Evolutionary conservation across 768 basidiomycete genomes (phyloP).

Genomic region (Megacollybia marginata): DNA sequence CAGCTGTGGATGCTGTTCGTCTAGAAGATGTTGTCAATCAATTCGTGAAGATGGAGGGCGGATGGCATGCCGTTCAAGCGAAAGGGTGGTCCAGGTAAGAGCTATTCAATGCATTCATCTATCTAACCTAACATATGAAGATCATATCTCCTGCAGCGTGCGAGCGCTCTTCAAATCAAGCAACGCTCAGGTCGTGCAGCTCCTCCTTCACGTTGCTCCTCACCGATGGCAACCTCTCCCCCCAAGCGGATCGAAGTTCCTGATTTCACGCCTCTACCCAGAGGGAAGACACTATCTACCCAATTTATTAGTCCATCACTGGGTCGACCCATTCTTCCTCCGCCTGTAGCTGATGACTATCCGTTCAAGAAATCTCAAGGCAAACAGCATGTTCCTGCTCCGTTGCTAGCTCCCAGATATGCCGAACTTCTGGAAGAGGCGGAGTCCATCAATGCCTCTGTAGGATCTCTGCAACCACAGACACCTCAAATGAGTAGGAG

Average conservation of each 20-base stretch:
- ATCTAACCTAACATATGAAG: neutral
- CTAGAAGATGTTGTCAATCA: neutral
- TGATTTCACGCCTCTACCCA: neutral
- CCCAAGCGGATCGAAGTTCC: neutral
- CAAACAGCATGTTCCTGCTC: neutral
- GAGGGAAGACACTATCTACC: neutral
- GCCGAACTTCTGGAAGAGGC: neutral
- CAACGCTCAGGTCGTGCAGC: neutral
- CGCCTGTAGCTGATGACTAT: neutral
- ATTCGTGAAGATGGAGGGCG: neutral
- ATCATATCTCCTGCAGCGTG: neutral
- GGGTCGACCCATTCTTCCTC: neutral
- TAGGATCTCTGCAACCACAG: neutral
- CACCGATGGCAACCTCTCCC: neutral
- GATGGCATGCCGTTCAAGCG: neutral
- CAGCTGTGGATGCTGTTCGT: neutral
- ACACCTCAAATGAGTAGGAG: neutral
- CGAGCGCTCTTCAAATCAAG: neutral
- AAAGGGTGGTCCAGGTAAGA: neutral
- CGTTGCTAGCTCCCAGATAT: neutral
- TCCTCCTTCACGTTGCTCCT: neutral
- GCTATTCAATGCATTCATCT: neutral
- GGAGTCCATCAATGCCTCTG: neutral
- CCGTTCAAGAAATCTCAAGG: neutral
- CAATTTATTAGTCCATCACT: neutral